A percentile compares a stretch with the other conserved stretches of the same genome.
These are phyloP conservation scores for Filobasidium wieringae DNA, from an alignment of 768 basidiomycete genomes.

Conservation along the genomic window DNA sequence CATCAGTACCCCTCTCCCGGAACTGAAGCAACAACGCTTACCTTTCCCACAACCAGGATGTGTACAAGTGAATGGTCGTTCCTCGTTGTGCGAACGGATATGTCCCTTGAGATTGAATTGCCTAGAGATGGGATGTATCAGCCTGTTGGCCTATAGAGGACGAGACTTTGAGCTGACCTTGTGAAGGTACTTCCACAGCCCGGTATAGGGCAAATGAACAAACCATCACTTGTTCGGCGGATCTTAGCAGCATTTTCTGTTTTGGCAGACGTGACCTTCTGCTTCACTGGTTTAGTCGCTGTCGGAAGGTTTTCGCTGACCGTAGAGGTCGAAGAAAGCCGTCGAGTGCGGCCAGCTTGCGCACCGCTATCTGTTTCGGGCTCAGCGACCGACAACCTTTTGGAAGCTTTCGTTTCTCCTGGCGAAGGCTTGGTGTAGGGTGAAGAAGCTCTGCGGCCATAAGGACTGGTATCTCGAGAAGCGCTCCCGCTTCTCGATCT, in stretches of 20 bases:
- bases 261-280: slow-evolving; percentile 79
- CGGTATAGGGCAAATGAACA: slow-evolving; percentile 74
- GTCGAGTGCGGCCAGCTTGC: background rate
- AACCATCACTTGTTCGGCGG: slow-evolving; percentile 76
- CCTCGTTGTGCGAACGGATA: slow-evolving; percentile 84
- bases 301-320: background rate
- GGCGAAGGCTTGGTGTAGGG: slow-evolving; percentile 3
- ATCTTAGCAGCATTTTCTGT: slow-evolving; percentile 77
- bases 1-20: background rate
- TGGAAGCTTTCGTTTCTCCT: background rate
- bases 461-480: slow-evolving; percentile 1
- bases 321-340: background rate
- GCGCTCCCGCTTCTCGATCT: slow-evolving; percentile 1
- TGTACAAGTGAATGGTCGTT: slow-evolving; percentile 86
- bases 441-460: slow-evolving; percentile 8
- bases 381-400: background rate
- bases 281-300: slow-evolving; percentile 44
- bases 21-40: slow-evolving; percentile 5
- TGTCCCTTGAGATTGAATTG: slow-evolving; percentile 96
- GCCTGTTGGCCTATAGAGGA: background rate
- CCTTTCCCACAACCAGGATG: slow-evolving; percentile 84
- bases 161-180: slow-evolving; percentile 3
- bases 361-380: background rate
- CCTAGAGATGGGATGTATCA: slow-evolving; percentile 26
- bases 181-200: slow-evolving; percentile 86